These are phyloP conservation scores for Pseudotsuga menziesii DNA, from an alignment of 75 land plant species.

Conservation along the genomic window DNA sequence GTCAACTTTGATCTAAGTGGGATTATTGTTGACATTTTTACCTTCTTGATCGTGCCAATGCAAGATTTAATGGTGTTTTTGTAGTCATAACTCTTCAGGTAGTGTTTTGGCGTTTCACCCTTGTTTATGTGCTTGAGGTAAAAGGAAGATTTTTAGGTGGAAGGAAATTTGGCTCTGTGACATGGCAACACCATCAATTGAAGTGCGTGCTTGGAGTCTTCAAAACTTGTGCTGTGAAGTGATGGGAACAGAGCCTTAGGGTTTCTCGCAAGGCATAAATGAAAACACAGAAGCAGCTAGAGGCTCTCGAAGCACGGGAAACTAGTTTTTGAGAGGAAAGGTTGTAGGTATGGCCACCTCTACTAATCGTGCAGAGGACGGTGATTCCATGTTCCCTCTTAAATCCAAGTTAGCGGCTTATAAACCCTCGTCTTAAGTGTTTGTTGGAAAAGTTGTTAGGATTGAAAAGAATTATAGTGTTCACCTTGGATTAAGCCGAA, in stretches of 20 bases:
- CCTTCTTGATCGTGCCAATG: not conserved
- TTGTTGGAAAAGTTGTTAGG: not conserved
- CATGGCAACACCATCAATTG: not conserved
- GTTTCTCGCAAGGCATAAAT: not conserved
- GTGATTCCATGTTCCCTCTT: not conserved
- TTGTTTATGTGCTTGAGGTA: not conserved
- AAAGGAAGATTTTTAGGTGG: not conserved
- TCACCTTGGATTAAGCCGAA: not conserved
- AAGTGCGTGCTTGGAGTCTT: not conserved
- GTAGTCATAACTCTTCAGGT: no score
- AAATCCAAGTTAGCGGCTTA: not conserved
- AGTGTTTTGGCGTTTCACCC: not conserved
- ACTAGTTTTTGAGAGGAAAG: not conserved
- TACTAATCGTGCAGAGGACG: not conserved
- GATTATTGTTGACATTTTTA: no score
- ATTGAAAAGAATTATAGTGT: not conserved
- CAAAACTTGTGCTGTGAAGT: no score
- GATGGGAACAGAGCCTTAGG: not conserved
- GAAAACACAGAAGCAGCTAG: not conserved
- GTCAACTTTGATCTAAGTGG: no score
- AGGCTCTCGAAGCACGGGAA: not conserved
- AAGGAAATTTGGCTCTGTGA: not conserved
- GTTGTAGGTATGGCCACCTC: not conserved
- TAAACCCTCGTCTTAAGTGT: not conserved
- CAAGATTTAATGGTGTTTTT: not conserved